Conservation (phyloP, 2,329 filamentous ascomycete species). For the Ophiostoma piceae region DNA sequence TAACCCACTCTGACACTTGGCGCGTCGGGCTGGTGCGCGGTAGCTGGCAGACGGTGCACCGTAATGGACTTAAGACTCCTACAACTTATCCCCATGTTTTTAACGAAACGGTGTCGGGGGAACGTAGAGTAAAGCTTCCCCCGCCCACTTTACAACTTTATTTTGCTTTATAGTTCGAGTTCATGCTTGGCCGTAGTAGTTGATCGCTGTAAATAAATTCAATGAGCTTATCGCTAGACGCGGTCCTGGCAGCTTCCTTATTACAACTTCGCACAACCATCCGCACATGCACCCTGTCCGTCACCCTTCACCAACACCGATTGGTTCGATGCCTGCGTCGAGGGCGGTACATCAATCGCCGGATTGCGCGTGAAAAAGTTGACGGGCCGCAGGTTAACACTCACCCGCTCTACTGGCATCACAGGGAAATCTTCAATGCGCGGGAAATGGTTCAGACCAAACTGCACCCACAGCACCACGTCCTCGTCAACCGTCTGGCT, state of each 20-base stretch:
- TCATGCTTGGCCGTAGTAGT: neutral
- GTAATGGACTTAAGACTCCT: neutral
- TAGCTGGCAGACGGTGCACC: neutral
- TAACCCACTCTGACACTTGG: neutral
- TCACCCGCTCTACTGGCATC: conserved; percentile 58
- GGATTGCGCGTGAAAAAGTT: conserved; percentile 52
- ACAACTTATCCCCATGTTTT: neutral
- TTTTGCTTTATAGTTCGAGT: neutral
- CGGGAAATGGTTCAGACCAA: conserved; percentile 59
- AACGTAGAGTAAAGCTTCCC: neutral
- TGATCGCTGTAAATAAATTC: neutral
- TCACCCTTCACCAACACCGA: neutral
- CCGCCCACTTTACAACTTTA: neutral
- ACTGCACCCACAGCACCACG: conserved; percentile 53
- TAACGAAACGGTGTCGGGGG: neutral
- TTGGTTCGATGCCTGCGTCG: conserved; percentile 40
- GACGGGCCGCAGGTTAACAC: conserved; percentile 46
- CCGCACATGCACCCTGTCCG: neutral
- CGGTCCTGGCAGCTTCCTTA: neutral
- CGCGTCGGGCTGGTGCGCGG: neutral
- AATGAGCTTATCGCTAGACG: neutral
- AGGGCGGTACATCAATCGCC: conserved; percentile 45
- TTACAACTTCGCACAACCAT: neutral
- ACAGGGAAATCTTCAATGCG: conserved; percentile 63
- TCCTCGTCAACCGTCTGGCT: conserved; percentile 30